Evolutionary conservation across 75 land plant species (phyloP).

Genomic region (Selaginella tamariscina): DNA sequence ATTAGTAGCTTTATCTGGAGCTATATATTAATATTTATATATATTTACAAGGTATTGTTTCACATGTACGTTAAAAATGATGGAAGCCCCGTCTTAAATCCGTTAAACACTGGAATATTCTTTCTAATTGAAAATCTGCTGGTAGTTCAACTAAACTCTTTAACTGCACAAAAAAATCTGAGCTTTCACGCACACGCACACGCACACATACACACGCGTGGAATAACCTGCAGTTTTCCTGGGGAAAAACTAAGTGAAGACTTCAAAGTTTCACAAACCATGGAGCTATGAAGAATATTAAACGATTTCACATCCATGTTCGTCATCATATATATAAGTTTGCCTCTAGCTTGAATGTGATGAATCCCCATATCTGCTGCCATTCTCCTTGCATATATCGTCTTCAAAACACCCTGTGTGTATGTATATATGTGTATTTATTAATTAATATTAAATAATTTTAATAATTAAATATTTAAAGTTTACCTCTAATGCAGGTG

Average conservation of each 20-base stretch:
- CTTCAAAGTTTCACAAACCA: constrained; percentile 48
- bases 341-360: constrained; percentile 44
- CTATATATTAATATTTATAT: neutral
- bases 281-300: constrained; percentile 55
- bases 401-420: constrained; percentile 38
- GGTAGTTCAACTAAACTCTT: constrained; percentile 58
- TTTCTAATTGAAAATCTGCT: constrained; percentile 45
- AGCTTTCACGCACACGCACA: neutral
- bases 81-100: constrained; percentile 48
- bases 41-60: neutral
- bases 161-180: constrained; percentile 27
- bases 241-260: constrained; percentile 44
- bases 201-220: neutral
- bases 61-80: constrained; percentile 40
- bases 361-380: constrained; percentile 89
- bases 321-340: constrained; percentile 57
- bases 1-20: neutral
- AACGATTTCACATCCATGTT: constrained; percentile 54
- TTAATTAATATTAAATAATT: neutral
- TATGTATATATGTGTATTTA: too few relatives aligned
- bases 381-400: constrained; percentile 73
- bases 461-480: neutral
- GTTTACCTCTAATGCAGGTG: constrained; percentile 68
- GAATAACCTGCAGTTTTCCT: constrained; percentile 48
- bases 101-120: constrained; percentile 54